A percentile compares a stretch with the other conserved stretches of the same genome.
phyloP scores from a whole-genome alignment of 768 basidiomycete genomes.

The Gyrodon lividus region DNA sequence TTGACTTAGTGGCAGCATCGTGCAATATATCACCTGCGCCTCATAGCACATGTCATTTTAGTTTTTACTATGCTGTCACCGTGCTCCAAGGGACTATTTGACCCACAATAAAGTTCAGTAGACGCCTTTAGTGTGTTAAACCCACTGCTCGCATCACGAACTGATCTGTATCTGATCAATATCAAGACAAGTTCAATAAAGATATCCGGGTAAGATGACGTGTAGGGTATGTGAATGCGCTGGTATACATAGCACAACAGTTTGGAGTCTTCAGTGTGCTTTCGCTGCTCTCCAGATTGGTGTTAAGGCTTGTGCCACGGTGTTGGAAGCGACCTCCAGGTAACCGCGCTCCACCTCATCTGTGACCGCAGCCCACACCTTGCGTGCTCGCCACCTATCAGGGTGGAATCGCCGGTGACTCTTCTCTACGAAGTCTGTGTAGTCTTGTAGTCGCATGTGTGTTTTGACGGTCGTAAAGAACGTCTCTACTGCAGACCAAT shows the following conservation, averaged over 20 bases:
- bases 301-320: slow-evolving; percentile 71
- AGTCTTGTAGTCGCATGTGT: slow-evolving; percentile 60
- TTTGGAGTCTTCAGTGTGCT: slow-evolving; percentile 19
- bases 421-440: slow-evolving; percentile 62
- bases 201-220: too few species aligned
- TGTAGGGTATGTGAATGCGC: neutral
- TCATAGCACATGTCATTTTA: too few species aligned
- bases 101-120: too few species aligned
- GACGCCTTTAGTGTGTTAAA: neutral
- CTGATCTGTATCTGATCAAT: neutral
- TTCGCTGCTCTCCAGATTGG: slow-evolving; percentile 58
- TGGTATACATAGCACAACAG: neutral
- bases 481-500: slow-evolving; percentile 66
- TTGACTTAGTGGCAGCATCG: too few species aligned
- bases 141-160: too few species aligned
- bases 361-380: slow-evolving; percentile 54
- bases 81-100: too few species aligned
- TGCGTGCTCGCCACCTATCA: slow-evolving; percentile 73
- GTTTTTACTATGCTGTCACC: too few species aligned
- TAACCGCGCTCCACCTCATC: slow-evolving; percentile 58
- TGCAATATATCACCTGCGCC: too few species aligned
- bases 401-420: slow-evolving; percentile 78
- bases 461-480: slow-evolving; percentile 60
- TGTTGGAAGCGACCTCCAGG: slow-evolving; percentile 70
- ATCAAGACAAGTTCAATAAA: neutral